phyloP scores from a whole-genome alignment of 257 asterid genomes.

The Paulownia fortunei region DNA sequence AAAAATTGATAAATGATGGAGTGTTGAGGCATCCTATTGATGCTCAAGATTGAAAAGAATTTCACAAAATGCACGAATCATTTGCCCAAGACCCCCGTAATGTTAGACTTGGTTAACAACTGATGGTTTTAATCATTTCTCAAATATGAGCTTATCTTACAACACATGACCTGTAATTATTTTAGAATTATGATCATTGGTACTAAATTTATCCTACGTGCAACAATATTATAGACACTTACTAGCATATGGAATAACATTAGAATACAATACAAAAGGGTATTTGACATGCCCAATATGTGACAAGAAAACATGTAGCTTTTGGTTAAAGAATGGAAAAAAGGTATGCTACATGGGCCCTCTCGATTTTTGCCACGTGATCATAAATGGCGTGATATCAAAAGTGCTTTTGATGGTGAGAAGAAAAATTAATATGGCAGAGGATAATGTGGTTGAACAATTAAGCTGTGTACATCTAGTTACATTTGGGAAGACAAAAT shows the following conservation, averaged over 20 bases:
- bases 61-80: neutral
- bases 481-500: too few species aligned
- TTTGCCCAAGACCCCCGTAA: neutral
- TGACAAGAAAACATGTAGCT: neutral
- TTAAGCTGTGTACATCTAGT: too few species aligned
- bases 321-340: conserved; percentile 3
- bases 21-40: neutral
- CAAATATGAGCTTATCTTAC: neutral
- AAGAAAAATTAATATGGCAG: too few species aligned
- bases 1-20: neutral
- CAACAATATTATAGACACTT: conserved; percentile 1
- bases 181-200: neutral
- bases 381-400: neutral
- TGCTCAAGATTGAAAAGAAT: conserved; percentile 3
- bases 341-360: neutral
- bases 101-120: neutral
- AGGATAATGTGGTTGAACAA: too few species aligned
- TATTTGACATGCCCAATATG: conserved; percentile 13
- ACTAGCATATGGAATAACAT: conserved; percentile 1
- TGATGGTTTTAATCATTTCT: neutral
- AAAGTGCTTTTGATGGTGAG: conserved; percentile 15
- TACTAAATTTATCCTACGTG: neutral
- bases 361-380: neutral
- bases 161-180: neutral
- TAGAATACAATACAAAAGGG: conserved; percentile 18